phyloP scores from a whole-genome alignment of 495 filamentous ascomycete genomes.

The Neurospora terricola region DNA sequence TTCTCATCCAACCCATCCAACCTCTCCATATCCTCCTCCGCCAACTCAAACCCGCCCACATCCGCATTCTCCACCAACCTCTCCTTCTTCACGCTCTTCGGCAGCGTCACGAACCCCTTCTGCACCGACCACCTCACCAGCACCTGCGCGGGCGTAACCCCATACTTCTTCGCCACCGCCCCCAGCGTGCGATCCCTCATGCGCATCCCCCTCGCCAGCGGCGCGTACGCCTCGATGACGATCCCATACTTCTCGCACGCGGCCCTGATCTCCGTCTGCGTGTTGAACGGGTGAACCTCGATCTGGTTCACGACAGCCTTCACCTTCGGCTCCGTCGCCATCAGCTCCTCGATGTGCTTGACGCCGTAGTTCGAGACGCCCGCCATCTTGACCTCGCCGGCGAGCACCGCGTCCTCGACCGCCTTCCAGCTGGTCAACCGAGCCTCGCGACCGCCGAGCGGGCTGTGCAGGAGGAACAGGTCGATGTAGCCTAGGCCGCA shows the following conservation, averaged over 20 bases:
- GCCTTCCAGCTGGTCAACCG: constrained; percentile 55
- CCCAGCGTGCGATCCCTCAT: constrained; percentile 44
- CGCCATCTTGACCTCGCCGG: constrained; percentile 47
- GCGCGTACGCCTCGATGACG: constrained; percentile 55
- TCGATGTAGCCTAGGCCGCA: constrained; percentile 58
- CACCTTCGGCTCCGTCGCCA: constrained; percentile 41
- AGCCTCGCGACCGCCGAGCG: constrained; percentile 50
- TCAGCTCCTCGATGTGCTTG: constrained; percentile 55
- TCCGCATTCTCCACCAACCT: constrained; percentile 56
- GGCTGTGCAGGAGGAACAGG: constrained; percentile 58
- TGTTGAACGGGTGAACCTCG: constrained; percentile 63
- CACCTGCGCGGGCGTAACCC: constrained; percentile 50
- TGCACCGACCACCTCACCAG: constrained; percentile 59
- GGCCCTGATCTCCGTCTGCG: constrained; percentile 43
- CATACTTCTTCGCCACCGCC: constrained; percentile 45
- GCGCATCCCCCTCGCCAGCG: constrained; percentile 46
- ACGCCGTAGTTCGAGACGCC: constrained; percentile 63
- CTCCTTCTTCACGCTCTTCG: constrained; percentile 57
- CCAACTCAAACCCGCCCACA: constrained; percentile 57
- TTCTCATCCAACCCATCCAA: constrained; percentile 61
- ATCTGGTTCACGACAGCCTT: constrained; percentile 55
- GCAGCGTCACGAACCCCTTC: constrained; percentile 62
- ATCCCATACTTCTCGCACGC: constrained; percentile 47
- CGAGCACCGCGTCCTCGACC: constrained; percentile 52
- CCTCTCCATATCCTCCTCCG: constrained; percentile 48